These are phyloP conservation scores for Rhodotorula glutinis DNA, from an alignment of 1,284 basidiomycete species.

Conservation along the genomic window DNA sequence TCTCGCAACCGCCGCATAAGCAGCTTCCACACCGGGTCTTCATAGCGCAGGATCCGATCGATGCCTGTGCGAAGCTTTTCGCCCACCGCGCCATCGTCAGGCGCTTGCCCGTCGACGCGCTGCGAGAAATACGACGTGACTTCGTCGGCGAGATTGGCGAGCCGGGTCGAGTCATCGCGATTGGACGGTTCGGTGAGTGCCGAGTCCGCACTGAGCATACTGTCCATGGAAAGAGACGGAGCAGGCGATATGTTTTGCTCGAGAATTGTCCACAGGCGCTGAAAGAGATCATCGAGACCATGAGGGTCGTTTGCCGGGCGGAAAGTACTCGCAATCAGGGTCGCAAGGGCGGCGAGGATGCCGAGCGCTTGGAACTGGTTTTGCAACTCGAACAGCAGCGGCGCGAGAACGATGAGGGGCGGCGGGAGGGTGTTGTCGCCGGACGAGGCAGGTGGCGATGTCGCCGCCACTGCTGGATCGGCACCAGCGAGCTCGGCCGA, in stretches of 20 bases:
- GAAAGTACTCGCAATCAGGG: conserved; percentile 26
- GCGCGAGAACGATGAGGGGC: conserved; percentile 59
- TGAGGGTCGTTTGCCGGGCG: too few relatives aligned
- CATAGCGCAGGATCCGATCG: conserved; percentile 2
- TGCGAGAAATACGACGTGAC: conserved; percentile 54
- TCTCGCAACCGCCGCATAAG: conserved; percentile 52
- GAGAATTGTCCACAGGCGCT: conserved; percentile 64
- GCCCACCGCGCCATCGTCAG: background rate
- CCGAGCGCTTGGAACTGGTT: conserved; percentile 68
- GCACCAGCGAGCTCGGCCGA: conserved; percentile 41
- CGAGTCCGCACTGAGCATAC: too few relatives aligned
- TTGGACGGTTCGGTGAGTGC: too few relatives aligned
- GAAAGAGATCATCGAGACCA: conserved; percentile 11
- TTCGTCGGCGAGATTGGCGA: conserved; percentile 67
- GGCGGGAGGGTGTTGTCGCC: conserved; percentile 57
- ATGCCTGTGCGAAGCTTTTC: background rate
- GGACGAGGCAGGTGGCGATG: too few relatives aligned
- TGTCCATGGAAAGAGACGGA: background rate
- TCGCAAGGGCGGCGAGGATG: conserved; percentile 61
- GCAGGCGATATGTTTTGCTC: conserved; percentile 36
- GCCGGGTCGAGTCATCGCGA: conserved; percentile 51
- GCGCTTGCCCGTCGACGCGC: conserved; percentile 28
- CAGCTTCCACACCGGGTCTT: conserved; percentile 6
- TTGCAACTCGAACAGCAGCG: conserved; percentile 59
- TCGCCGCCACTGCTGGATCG: background rate